A percentile compares a stretch with the other conserved stretches of the same genome.
These are phyloP conservation scores for Ramaria rubella DNA, from an alignment of 768 basidiomycete genomes.

Conservation along the genomic window DNA sequence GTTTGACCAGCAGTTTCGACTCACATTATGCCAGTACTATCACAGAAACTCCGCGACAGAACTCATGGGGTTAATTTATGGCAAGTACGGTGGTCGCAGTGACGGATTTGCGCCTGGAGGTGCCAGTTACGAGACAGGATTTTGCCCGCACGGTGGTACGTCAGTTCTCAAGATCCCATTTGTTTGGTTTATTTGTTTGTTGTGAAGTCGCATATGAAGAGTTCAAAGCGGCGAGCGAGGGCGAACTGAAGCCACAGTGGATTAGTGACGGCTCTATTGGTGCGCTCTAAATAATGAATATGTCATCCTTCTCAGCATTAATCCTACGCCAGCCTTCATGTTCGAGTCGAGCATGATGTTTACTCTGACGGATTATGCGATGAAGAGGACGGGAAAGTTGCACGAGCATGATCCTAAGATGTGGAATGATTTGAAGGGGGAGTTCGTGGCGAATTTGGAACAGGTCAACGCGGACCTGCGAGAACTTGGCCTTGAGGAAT, in stretches of 20 bases:
- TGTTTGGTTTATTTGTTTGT: background rate
- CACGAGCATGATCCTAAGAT: conserved; percentile 60
- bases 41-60: conserved; percentile 58
- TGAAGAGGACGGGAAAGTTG: conserved; percentile 50
- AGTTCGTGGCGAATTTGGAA: conserved; percentile 53
- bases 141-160: conserved; percentile 58
- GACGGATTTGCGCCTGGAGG: conserved; percentile 59
- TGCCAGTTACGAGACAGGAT: conserved; percentile 56
- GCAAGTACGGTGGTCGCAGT: conserved; percentile 56
- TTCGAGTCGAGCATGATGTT: conserved; percentile 59
- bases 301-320: background rate
- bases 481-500: conserved; percentile 32
- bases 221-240: conserved; percentile 51
- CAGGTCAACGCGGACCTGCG: conserved; percentile 47
- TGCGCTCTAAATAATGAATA: conserved; percentile 19
- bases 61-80: conserved; percentile 59
- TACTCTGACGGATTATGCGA: conserved; percentile 58
- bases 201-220: conserved; percentile 55
- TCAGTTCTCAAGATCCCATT: background rate
- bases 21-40: conserved; percentile 44
- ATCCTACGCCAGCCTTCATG: conserved; percentile 43
- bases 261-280: conserved; percentile 49
- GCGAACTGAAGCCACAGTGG: conserved; percentile 43
- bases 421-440: conserved; percentile 55
- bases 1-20: conserved; percentile 33